Conservation (phyloP, 257 asterid species). For the Capsicum chinense region DNA sequence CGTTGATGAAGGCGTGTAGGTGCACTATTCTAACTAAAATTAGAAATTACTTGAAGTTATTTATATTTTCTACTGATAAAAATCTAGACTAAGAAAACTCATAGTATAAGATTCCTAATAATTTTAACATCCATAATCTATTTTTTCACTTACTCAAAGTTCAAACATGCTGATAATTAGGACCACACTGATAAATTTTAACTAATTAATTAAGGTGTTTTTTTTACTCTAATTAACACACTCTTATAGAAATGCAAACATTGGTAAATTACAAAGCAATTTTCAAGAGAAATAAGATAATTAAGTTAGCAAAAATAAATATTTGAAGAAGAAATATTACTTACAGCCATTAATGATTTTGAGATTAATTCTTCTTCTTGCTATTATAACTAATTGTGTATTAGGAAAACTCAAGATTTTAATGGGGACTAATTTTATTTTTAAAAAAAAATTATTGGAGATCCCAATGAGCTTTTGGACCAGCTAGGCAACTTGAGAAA, state of each 20-base stretch:
- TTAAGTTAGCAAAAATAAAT: neutral
- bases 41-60: too few species aligned
- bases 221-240: neutral
- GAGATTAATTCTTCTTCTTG: neutral
- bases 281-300: neutral
- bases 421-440: neutral
- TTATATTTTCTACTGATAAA: too few species aligned
- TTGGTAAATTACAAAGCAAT: neutral
- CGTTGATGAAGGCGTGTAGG: too few species aligned
- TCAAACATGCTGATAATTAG: neutral
- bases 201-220: neutral
- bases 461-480: slow-evolving; percentile 24
- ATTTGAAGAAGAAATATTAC: neutral
- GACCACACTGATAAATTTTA: neutral
- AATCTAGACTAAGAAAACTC: too few species aligned
- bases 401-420: neutral
- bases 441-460: neutral
- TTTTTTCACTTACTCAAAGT: too few species aligned
- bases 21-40: too few species aligned
- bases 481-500: slow-evolving; percentile 4
- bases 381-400: neutral
- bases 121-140: too few species aligned
- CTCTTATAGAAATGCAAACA: neutral
- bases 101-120: too few species aligned
- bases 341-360: slow-evolving; percentile 20